Conservation (phyloP, 2,329 filamentous ascomycete species). For the Incumbomyces delicatus region DNA sequence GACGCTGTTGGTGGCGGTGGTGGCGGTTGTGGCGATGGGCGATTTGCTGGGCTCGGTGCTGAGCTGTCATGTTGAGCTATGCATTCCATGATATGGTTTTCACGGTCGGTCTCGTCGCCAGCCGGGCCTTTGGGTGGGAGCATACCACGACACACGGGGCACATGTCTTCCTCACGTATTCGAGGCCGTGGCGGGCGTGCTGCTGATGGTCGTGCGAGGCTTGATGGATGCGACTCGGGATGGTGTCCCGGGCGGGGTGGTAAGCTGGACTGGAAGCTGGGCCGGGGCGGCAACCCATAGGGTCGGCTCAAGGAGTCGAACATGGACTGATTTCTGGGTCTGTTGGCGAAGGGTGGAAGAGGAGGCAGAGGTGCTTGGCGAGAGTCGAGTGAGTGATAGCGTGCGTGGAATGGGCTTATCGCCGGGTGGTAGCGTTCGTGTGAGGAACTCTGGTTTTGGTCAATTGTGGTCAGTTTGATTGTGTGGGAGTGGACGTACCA, state of each 20-base stretch:
- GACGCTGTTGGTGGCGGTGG: slow-evolving; percentile 6
- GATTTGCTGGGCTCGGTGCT: slow-evolving; percentile 8
- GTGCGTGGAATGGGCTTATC: not conserved
- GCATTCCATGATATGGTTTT: slow-evolving; percentile 37
- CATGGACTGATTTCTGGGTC: not conserved
- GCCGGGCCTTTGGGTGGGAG: slow-evolving; percentile 31
- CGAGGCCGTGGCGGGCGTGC: slow-evolving; percentile 11
- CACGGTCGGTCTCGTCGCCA: slow-evolving; percentile 32
- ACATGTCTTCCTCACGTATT: slow-evolving; percentile 35
- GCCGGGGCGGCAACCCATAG: slow-evolving; percentile 7
- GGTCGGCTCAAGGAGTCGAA: slow-evolving; percentile 1
- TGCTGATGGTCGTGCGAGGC: not conserved
- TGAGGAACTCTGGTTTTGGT: not conserved
- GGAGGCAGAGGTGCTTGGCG: not conserved
- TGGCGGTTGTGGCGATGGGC: slow-evolving; percentile 6
- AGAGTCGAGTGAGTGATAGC: slow-evolving; percentile 1
- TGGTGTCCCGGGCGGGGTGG: slow-evolving; percentile 3
- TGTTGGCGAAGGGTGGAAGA: not conserved
- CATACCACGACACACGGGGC: slow-evolving; percentile 35
- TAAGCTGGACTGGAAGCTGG: slow-evolving; percentile 1
- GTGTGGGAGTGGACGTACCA: slow-evolving; percentile 1
- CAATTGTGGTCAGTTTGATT: not conserved
- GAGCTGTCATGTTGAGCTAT: slow-evolving; percentile 26
- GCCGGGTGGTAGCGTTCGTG: not conserved
- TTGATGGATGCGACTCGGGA: not conserved